Base-by-base conservation (phyloP, 2,329 filamentous ascomycete species). In the Colletotrichum somersetense region DNA sequence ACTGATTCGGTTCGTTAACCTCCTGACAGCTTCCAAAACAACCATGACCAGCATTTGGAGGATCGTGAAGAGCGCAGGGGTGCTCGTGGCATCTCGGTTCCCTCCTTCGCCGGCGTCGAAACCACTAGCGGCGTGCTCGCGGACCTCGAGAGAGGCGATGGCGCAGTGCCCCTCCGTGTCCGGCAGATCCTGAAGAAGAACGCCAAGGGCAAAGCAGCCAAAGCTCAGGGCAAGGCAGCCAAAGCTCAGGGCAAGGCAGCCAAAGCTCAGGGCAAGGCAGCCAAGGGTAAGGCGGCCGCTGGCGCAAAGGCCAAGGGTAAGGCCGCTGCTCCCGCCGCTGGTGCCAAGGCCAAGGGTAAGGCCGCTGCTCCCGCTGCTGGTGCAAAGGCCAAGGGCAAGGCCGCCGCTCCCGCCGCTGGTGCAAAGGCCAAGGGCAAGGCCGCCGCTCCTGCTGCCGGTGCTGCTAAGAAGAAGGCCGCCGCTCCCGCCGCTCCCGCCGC, bases 391-490 rank as follows among this genome's bases (percentile, higher is more conserved):
- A 71, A 71, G 63, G 67, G 68, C 50, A 71, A 53, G 16, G 40
- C 58, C 23, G 53, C 53, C 30, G 55, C 52, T 59, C 42, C 42
- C 42, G 35, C 35, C 11, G 42, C 53, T 11, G 55, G 44, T 10
- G n/a, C n/a, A n/a, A n/a, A n/a, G n/a, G n/a, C n/a, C n/a, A 71
- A 71, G 63, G 67, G 68, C 50, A 71, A 67, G 50, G 53, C 66
- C 3, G 33, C 66, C 2, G 57, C 57, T 42, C 55, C 7, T 26
- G 62, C 12, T 18, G 68, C 30, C 44, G 68, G 20, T 46, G 44
- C 68, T 53, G 52, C 26, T 16, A 71, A 67, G 64, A n/a, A n/a
- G n/a, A 18, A 50, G 18, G 42, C 58, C 26, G 26, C 26, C 3
- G 26, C 26, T 26, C 26, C 26, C 3, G 40, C 40, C 30, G 55